These are phyloP conservation scores for Cutaneotrichosporon curvatum DNA, from an alignment of 1,284 basidiomycete genomes.

Conservation along the genomic window DNA sequence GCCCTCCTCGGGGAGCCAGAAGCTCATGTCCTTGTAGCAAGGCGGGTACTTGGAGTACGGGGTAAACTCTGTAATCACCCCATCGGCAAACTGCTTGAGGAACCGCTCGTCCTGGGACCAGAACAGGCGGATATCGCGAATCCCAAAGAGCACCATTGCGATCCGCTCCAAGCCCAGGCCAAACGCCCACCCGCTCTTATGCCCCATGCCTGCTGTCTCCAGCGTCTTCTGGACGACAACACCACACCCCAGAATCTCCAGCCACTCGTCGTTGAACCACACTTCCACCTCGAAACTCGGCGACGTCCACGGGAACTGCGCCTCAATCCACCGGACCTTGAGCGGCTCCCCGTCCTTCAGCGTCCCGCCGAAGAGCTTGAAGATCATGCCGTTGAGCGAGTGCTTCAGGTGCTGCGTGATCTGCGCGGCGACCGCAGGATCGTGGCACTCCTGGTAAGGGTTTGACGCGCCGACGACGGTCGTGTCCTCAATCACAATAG, in stretches of 20 bases:
- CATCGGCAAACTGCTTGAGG: conserved; percentile 71
- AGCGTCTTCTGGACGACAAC: conserved; percentile 86
- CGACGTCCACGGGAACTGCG: conserved; percentile 95
- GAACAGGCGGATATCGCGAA: conserved; percentile 98
- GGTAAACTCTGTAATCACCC: conserved; percentile 70
- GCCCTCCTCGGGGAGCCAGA: conserved; percentile 62
- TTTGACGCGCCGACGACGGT: conserved; percentile 68
- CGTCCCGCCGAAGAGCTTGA: conserved; percentile 69
- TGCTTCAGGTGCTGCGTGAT: conserved; percentile 83
- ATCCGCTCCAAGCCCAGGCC: conserved; percentile 95
- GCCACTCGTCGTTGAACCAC: conserved; percentile 91
- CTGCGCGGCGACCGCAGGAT: conserved; percentile 61
- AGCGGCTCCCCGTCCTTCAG: conserved; percentile 56
- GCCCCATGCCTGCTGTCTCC: conserved; percentile 67
- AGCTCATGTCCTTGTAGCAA: conserved; percentile 83
- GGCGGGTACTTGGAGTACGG: conserved; percentile 85
- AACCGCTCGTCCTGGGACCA: conserved; percentile 91
- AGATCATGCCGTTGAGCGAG: conserved; percentile 79
- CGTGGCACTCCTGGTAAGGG: conserved; percentile 71
- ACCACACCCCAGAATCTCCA: conserved; percentile 92
- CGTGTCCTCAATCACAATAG: conserved; percentile 79
- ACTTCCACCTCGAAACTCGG: conserved; percentile 98
- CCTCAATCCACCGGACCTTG: conserved; percentile 91
- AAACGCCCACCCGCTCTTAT: conserved; percentile 96
- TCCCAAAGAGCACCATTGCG: conserved; percentile 94